Percentiles rank a stretch among this genome's conserved stretches.
phyloP scores from a whole-genome alignment of 768 basidiomycete species.

The Gymnopilus dilepis region DNA sequence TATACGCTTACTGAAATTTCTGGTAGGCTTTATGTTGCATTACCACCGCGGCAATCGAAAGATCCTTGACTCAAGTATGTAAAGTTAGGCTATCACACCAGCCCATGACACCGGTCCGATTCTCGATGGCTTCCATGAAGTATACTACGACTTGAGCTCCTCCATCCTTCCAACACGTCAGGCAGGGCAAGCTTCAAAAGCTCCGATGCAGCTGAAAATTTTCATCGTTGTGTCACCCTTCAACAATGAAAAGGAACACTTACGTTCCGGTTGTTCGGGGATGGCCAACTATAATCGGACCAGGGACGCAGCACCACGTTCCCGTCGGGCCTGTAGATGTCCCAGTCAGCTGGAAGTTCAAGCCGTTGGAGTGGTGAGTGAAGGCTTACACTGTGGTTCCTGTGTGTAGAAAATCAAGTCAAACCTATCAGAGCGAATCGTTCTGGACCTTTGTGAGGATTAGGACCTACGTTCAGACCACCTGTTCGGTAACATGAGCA shows the following conservation, averaged over 20 bases:
- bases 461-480: background rate
- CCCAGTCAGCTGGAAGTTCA: background rate
- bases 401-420: background rate
- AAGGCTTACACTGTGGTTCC: background rate
- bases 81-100: background rate
- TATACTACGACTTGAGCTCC: background rate
- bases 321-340: background rate
- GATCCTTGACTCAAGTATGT: background rate
- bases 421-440: background rate
- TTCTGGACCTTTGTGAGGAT: background rate
- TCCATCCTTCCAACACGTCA: background rate
- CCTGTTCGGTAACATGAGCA: background rate
- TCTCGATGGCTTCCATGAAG: background rate
- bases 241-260: background rate
- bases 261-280: slow-evolving; percentile 1
- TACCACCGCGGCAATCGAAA: background rate
- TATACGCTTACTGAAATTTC: no score
- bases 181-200: background rate
- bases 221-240: background rate
- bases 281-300: background rate
- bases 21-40: no score
- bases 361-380: background rate
- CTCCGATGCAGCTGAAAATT: background rate
- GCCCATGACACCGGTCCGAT: background rate
- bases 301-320: slow-evolving; percentile 1